Percentiles rank a stretch among this genome's conserved stretches.
Evolutionary conservation across 2,329 filamentous ascomycete genomes (phyloP).

Genomic region (Diaporthe sp.): DNA sequence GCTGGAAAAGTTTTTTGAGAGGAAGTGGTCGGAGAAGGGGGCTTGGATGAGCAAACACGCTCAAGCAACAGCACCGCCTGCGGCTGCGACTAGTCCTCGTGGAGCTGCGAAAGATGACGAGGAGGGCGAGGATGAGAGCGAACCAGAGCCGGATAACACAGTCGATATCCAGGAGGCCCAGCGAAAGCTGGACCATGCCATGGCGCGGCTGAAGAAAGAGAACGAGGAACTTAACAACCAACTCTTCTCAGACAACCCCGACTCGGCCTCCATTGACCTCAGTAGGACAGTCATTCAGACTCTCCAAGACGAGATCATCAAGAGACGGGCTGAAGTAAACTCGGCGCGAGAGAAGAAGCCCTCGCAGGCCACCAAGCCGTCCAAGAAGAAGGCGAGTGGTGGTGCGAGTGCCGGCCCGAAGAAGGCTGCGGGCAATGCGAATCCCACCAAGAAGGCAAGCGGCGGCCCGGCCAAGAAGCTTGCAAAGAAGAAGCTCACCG

Average conservation of each 20-base stretch:
- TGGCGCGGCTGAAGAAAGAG: slow-evolving; percentile 69
- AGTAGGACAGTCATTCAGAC: slow-evolving; percentile 74
- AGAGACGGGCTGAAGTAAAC: slow-evolving; percentile 76
- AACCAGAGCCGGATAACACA: slow-evolving; percentile 66
- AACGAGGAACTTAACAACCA: slow-evolving; percentile 70
- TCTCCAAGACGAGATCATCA: slow-evolving; percentile 80
- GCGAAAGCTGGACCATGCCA: slow-evolving; percentile 61
- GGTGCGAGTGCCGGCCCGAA: slow-evolving; percentile 51
- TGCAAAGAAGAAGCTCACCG: slow-evolving; percentile 75
- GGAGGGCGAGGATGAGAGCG: slow-evolving; percentile 79
- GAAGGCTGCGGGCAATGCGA: slow-evolving; percentile 56
- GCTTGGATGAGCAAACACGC: slow-evolving; percentile 85
- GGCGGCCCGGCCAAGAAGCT: slow-evolving; percentile 51
- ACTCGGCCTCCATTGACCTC: slow-evolving; percentile 67
- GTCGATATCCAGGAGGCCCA: slow-evolving; percentile 57
- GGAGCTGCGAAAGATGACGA: slow-evolving; percentile 79
- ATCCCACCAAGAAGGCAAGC: slow-evolving; percentile 53
- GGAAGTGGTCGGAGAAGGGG: slow-evolving; percentile 83
- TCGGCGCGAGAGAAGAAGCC: slow-evolving; percentile 68
- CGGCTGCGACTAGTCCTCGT: slow-evolving; percentile 73
- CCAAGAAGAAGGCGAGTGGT: slow-evolving; percentile 64
- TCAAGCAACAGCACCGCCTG: slow-evolving; percentile 52
- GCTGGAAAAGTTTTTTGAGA: slow-evolving; percentile 81
- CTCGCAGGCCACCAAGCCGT: slow-evolving; percentile 64
- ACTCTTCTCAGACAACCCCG: slow-evolving; percentile 63